phyloP scores from a whole-genome alignment of 352 stramenopile genomes.

The Pythium myriotylum region DNA sequence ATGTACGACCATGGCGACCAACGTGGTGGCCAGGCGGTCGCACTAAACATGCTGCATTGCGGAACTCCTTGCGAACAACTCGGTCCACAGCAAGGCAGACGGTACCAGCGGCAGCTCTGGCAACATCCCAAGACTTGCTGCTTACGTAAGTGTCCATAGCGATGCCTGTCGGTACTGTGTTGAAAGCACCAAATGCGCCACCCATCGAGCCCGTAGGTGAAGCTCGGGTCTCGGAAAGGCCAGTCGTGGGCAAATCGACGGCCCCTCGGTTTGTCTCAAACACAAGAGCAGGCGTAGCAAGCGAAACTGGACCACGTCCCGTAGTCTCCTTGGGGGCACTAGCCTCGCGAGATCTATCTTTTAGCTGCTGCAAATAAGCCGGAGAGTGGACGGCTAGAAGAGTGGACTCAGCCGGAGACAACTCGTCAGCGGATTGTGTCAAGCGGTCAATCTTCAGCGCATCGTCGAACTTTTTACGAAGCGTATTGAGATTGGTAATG shows the following conservation, averaged over 20 bases:
- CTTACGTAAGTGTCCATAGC: conserved; percentile 87
- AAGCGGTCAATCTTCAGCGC: conserved; percentile 73
- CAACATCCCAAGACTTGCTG: conserved; percentile 84
- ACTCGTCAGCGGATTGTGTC: conserved; percentile 63
- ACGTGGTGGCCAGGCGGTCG: conserved; percentile 94
- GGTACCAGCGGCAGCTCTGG: conserved; percentile 72
- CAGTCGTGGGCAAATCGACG: conserved; percentile 41
- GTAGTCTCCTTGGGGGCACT: conserved; percentile 7
- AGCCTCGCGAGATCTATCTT: conserved; percentile 63
- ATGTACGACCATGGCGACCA: conserved; percentile 70
- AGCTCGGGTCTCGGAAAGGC: conserved; percentile 36
- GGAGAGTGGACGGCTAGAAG: conserved; percentile 83
- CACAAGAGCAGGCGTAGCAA: conserved; percentile 48
- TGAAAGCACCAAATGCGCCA: conserved; percentile 73
- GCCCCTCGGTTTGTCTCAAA: conserved; percentile 82
- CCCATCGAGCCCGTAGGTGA: conserved; percentile 46
- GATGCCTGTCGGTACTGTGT: conserved; percentile 61
- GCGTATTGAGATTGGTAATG: conserved; percentile 59
- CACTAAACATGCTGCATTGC: conserved; percentile 86
- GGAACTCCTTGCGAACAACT: conserved; percentile 77
- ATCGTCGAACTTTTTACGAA: conserved; percentile 69
- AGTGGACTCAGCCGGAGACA: conserved; percentile 74
- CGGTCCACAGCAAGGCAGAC: conserved; percentile 83
- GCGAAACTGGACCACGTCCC: conserved; percentile 2
- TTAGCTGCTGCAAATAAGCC: conserved; percentile 78